phyloP scores from a whole-genome alignment of 2,329 filamentous ascomycete species.

The Trichoderma citrinoviride region DNA sequence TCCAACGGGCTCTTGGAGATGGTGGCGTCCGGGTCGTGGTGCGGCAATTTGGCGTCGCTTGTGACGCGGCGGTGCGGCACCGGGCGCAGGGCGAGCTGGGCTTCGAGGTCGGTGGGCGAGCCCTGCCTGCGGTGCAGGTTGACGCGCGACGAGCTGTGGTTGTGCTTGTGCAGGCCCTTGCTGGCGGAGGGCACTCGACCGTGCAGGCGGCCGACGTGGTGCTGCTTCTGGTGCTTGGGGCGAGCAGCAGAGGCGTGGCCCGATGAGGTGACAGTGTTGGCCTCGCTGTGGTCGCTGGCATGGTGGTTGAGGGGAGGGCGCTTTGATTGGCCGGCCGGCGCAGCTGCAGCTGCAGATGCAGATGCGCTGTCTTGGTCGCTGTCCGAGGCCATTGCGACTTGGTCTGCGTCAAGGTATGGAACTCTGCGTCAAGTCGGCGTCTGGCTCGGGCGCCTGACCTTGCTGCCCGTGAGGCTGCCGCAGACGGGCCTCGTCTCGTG shows the following conservation, averaged over 20 bases:
- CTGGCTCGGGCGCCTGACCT: neutral
- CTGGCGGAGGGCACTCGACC: slow-evolving; percentile 53
- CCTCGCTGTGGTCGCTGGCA: slow-evolving; percentile 35
- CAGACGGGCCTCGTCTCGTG: neutral
- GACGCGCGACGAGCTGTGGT: slow-evolving; percentile 30
- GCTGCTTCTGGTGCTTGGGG: slow-evolving; percentile 34
- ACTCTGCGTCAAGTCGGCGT: too few relatives aligned
- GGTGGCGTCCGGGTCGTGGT: slow-evolving; percentile 43
- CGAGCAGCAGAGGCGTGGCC: slow-evolving; percentile 24
- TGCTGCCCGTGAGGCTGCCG: neutral
- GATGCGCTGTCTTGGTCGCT: slow-evolving; percentile 49
- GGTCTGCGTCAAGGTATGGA: neutral
- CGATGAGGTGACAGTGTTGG: slow-evolving; percentile 27
- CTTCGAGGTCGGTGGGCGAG: slow-evolving; percentile 37
- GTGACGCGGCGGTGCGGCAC: slow-evolving; percentile 46
- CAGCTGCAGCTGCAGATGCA: slow-evolving; percentile 22
- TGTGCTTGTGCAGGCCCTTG: slow-evolving; percentile 49
- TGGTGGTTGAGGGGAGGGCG: slow-evolving; percentile 42
- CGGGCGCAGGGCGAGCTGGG: slow-evolving; percentile 32
- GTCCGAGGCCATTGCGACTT: slow-evolving; percentile 42
- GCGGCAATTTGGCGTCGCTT: slow-evolving; percentile 51
- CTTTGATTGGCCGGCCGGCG: slow-evolving; percentile 55
- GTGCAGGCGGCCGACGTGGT: slow-evolving; percentile 47
- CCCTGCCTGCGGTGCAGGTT: slow-evolving; percentile 45
- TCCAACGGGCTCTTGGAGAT: slow-evolving; percentile 56